Evolutionary conservation across 257 asterid genomes (phyloP).

Genomic region (Hygrophila difformis): DNA sequence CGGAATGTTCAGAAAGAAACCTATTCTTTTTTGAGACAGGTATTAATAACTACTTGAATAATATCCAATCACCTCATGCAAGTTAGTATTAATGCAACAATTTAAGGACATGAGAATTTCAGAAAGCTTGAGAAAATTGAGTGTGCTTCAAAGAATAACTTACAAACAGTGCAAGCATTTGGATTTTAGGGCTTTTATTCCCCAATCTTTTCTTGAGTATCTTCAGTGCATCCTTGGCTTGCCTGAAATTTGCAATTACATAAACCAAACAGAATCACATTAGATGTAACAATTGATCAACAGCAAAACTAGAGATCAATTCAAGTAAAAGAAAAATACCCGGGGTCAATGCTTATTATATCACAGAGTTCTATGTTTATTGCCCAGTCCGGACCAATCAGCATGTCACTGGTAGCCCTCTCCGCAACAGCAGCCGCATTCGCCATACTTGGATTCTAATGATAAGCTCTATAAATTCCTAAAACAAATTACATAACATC

Average conservation of each 20-base stretch:
- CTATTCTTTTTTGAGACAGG: too few species aligned
- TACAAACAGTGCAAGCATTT: constrained; percentile 84
- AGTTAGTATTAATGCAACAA: too few species aligned
- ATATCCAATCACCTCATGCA: too few species aligned
- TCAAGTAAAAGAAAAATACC: constrained; percentile 31
- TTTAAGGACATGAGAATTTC: not conserved
- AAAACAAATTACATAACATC: constrained; percentile 15
- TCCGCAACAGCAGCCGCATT: constrained; percentile 86
- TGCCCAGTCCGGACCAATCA: constrained; percentile 99
- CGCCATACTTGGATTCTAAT: constrained; percentile 68
- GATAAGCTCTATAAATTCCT: too few species aligned
- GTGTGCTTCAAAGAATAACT: constrained; percentile 22
- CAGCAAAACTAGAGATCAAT: too few species aligned
- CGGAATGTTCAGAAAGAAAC: too few species aligned
- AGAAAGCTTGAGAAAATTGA: constrained; percentile 1
- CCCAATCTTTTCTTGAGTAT: constrained; percentile 78
- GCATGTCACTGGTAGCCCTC: constrained; percentile 90
- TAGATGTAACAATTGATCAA: too few species aligned
- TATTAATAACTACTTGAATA: too few species aligned
- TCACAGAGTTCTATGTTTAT: constrained; percentile 92
- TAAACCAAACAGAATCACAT: not conserved
- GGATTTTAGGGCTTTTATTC: constrained; percentile 79
- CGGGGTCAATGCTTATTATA: constrained; percentile 66
- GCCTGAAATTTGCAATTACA: constrained; percentile 41
- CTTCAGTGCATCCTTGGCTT: constrained; percentile 88